A percentile compares a stretch with the other conserved stretches of the same genome.
Evolutionary conservation across 2,329 filamentous ascomycete genomes (phyloP).

Genomic region (Fonsecaea monophora): DNA sequence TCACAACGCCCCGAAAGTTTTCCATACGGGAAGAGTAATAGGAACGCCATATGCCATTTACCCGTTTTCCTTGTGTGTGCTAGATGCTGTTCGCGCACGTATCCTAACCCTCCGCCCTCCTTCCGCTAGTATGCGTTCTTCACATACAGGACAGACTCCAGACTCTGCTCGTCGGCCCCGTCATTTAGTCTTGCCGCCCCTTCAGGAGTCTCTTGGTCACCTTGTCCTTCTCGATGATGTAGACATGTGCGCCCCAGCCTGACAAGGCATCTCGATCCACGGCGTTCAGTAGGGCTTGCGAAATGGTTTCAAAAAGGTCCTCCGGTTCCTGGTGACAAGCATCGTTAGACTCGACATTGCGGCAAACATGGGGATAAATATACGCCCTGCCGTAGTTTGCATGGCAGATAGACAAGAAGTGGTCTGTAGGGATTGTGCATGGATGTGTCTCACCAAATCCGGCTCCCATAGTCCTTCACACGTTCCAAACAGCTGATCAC

Average conservation of each 20-base stretch:
- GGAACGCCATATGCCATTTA: background rate
- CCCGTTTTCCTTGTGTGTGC: background rate
- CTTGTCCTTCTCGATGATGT: slow-evolving; percentile 99
- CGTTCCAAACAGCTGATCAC: slow-evolving; percentile 97
- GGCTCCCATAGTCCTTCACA: slow-evolving; percentile 98
- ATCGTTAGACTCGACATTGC: slow-evolving; percentile 13
- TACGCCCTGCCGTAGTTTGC: background rate
- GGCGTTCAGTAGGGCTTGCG: slow-evolving; percentile 91
- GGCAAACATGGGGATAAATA: background rate
- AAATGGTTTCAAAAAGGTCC: slow-evolving; percentile 97
- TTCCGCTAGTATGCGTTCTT: slow-evolving; percentile 18
- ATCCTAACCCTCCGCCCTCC: background rate
- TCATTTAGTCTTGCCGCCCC: slow-evolving; percentile 83
- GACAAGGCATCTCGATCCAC: slow-evolving; percentile 96
- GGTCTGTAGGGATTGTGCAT: background rate
- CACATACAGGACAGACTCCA: slow-evolving; percentile 18
- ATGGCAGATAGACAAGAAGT: background rate
- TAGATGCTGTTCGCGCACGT: background rate
- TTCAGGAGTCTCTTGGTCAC: slow-evolving; percentile 98
- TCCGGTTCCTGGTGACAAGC: slow-evolving; percentile 71
- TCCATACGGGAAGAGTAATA: background rate
- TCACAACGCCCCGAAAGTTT: background rate
- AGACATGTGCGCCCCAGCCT: slow-evolving; percentile 97
- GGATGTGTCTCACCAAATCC: slow-evolving; percentile 73
- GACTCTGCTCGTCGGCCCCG: background rate